Conservation (phyloP, 257 asterid species). For the Thymus quinquecostatus region DNA sequence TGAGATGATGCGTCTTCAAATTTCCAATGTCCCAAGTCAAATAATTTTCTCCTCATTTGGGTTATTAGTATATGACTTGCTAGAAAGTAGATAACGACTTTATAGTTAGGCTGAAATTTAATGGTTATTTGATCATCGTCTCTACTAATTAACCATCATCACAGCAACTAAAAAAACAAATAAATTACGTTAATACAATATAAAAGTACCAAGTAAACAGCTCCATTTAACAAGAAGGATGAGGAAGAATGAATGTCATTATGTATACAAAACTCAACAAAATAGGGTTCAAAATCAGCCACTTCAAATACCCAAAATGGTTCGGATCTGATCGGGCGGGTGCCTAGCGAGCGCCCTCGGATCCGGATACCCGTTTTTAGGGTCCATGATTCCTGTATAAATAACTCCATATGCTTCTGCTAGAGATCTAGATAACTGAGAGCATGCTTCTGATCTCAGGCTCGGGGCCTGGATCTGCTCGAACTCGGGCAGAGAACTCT, state of each 20-base stretch:
- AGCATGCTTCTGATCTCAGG: slow-evolving; percentile 76
- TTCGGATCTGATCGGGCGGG: slow-evolving; percentile 93
- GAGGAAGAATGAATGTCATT: slow-evolving; percentile 3
- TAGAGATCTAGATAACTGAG: slow-evolving; percentile 63
- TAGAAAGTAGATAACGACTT: too few species aligned
- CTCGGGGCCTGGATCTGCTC: slow-evolving; percentile 91
- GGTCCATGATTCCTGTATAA: slow-evolving; percentile 78
- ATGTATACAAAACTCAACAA: slow-evolving; percentile 31
- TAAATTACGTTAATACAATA: too few species aligned
- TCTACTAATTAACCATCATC: too few species aligned
- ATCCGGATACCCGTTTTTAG: slow-evolving; percentile 68
- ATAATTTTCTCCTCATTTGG: too few species aligned
- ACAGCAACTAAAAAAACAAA: too few species aligned
- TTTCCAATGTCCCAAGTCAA: too few species aligned
- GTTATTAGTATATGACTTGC: too few species aligned
- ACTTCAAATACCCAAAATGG: slow-evolving; percentile 86
- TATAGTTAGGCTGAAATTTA: too few species aligned
- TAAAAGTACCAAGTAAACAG: background rate
- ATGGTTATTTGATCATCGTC: too few species aligned
- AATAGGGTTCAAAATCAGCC: background rate
- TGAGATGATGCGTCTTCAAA: too few species aligned
- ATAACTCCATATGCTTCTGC: slow-evolving; percentile 81
- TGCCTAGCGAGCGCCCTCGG: slow-evolving; percentile 92
- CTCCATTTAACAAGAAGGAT: slow-evolving; percentile 21
- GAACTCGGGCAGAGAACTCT: slow-evolving; percentile 78